A percentile compares a stretch with the other conserved stretches of the same genome.
These are phyloP conservation scores for Cyclocybe aegerita DNA, from an alignment of 768 basidiomycete species.

Conservation along the genomic window DNA sequence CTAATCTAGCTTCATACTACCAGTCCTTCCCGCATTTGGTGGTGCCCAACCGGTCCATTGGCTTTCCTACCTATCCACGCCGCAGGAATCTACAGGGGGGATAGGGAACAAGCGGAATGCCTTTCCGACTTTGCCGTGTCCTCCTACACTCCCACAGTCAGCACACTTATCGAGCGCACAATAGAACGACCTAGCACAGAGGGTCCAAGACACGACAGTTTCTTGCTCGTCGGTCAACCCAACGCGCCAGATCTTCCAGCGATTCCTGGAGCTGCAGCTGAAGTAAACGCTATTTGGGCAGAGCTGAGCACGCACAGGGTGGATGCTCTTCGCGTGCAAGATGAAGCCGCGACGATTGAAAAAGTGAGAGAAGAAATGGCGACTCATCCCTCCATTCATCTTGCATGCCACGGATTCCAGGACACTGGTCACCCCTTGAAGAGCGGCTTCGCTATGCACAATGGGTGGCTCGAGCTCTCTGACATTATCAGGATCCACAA, in stretches of 20 bases:
- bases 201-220: not conserved
- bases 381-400: conserved; percentile 22
- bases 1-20: not conserved
- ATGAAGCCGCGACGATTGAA: conserved; percentile 5
- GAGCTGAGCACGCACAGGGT: not conserved
- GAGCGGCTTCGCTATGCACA: conserved; percentile 19
- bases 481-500: conserved; percentile 9
- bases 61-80: conserved; percentile 32
- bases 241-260: not conserved
- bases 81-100: conserved; percentile 22
- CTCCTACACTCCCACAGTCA: conserved; percentile 16
- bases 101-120: not conserved
- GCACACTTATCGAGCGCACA: not conserved
- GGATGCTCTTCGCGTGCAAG: conserved; percentile 21
- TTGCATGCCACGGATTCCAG: conserved; percentile 32
- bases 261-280: not conserved
- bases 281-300: not conserved
- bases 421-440: conserved; percentile 22
- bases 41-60: conserved; percentile 30
- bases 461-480: conserved; percentile 13
- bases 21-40: conserved; percentile 20
- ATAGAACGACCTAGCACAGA: not conserved
- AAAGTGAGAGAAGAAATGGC: conserved; percentile 14
- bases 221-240: not conserved
- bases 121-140: conserved; percentile 16